phyloP scores from a whole-genome alignment of 2,329 filamentous ascomycete genomes.

The Aspergillus pseudonomiae region DNA sequence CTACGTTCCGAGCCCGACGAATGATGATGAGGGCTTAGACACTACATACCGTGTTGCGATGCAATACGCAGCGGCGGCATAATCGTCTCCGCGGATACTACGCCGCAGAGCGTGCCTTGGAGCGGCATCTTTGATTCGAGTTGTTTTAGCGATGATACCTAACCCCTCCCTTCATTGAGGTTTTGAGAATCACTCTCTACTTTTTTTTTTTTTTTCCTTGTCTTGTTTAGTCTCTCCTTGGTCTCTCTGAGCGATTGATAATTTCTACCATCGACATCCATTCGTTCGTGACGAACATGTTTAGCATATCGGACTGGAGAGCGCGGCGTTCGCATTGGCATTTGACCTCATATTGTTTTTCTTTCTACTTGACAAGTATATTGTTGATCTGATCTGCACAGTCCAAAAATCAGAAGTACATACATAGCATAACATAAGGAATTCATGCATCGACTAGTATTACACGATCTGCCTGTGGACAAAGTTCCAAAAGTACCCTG shows the following conservation, averaged over 20 bases:
- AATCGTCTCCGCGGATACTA: neutral
- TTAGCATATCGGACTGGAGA: neutral
- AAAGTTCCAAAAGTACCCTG: no score
- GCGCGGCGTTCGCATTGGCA: neutral
- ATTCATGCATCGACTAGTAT: neutral
- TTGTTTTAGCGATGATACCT: slow-evolving; percentile 9
- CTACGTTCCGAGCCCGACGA: slow-evolving; percentile 22
- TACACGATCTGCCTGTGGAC: no score
- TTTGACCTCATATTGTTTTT: neutral
- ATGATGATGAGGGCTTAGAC: slow-evolving; percentile 9
- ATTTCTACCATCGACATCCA: neutral
- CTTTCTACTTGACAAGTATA: neutral
- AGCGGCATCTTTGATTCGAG: neutral
- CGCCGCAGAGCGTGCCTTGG: neutral
- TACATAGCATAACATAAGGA: neutral
- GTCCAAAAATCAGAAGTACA: neutral
- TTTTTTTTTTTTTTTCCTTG: neutral
- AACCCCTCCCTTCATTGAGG: slow-evolving; percentile 6
- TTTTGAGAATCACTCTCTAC: neutral
- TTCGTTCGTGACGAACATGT: neutral
- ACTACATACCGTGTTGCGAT: neutral
- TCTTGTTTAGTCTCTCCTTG: neutral
- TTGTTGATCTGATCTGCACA: neutral
- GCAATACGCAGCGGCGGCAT: neutral
- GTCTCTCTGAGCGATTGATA: neutral